Evolutionary conservation across 2,329 filamentous ascomycete genomes (phyloP), one percentile per base, ranked within the genome.

Genomic region (Claviceps capensis): DNA sequence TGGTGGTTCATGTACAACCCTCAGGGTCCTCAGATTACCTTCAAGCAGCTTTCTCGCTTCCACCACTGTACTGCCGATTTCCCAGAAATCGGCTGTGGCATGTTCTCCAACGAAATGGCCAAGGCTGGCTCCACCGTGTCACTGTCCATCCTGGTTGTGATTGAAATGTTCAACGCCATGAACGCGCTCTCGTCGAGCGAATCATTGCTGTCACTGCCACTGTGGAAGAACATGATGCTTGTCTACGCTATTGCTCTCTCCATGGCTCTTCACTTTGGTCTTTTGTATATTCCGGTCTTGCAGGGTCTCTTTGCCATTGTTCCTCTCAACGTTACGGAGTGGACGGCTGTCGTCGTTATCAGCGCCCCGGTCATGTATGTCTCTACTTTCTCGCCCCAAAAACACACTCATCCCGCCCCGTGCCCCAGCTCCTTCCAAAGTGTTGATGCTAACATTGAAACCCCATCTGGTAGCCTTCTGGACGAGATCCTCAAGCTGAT

Each of bases 1-100:
- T 98, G 93, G 93, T 98, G 89, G 88, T 98, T 97, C 76, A 90
- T 98, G 85, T 95, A 86, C 75, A 91, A 97, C 72, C 72, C 82
- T 8, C 81, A 83, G 59, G 93, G 93, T 0, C 93, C 93, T 23
- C 87, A 95, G 67, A 95, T 98, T 69, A 82, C 76, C 56, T 95
- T 97, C 73, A 85, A 79, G 67, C 88, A 98, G 66, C 75, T 98
- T 59, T 76, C 85, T 23, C 86, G 94, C 72, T 98, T 97, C 82
- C 93, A 98, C 73, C 83, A 84, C 65, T 98, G 93, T 79, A 85
- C 85, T 0, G 63, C 86, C 16, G 76, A 88, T 53, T 97, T 95
- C 72, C 81, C 89, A 0, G 84, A 91, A 61, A 88, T 97, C 61
- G 90, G 88, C 50, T 98, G 93, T 70, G 73, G 82, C 56, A 97